Percentiles rank a stretch among this genome's conserved stretches.
phyloP scores from a whole-genome alignment of 2,329 filamentous ascomycete species.

The Stemphylium beticola region DNA sequence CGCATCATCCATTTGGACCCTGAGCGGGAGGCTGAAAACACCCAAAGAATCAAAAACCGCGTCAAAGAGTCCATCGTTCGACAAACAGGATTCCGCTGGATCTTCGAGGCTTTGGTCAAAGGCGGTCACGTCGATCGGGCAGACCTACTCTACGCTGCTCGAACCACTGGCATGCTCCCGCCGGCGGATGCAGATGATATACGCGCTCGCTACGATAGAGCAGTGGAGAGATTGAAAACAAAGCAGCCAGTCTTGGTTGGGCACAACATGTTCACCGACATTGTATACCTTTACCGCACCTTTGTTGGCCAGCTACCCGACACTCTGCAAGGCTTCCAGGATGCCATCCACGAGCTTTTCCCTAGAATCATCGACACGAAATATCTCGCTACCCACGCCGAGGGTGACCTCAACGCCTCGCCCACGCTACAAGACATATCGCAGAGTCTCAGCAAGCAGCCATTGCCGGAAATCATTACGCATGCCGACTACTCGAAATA shows the following conservation, averaged over 20 bases:
- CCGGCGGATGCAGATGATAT: constrained; percentile 45
- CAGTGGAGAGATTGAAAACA: constrained; percentile 51
- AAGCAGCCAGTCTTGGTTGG: constrained; percentile 63
- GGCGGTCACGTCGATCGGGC: constrained; percentile 45
- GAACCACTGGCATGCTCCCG: constrained; percentile 42
- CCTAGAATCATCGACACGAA: constrained; percentile 68
- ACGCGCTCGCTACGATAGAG: constrained; percentile 48
- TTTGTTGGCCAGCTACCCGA: constrained; percentile 66
- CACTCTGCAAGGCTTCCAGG: constrained; percentile 60
- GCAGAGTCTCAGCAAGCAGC: constrained; percentile 48
- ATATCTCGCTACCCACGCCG: constrained; percentile 65
- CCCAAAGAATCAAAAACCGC: constrained; percentile 45
- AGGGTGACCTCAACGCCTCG: constrained; percentile 58
- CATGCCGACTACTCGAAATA: constrained; percentile 50
- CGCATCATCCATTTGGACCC: constrained; percentile 52
- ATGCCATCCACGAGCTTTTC: constrained; percentile 59
- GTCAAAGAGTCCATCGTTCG: constrained; percentile 50
- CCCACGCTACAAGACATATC: constrained; percentile 58
- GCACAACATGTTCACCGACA: constrained; percentile 69
- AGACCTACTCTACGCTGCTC: constrained; percentile 46
- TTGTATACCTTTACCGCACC: constrained; percentile 67
- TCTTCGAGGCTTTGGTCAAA: constrained; percentile 55
- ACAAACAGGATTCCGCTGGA: constrained; percentile 58
- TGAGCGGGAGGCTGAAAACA: constrained; percentile 52
- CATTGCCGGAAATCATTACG: constrained; percentile 51